These are phyloP conservation scores for Davidsoniella neocaledoniae DNA, from an alignment of 2,329 filamentous ascomycete species.

Conservation along the genomic window DNA sequence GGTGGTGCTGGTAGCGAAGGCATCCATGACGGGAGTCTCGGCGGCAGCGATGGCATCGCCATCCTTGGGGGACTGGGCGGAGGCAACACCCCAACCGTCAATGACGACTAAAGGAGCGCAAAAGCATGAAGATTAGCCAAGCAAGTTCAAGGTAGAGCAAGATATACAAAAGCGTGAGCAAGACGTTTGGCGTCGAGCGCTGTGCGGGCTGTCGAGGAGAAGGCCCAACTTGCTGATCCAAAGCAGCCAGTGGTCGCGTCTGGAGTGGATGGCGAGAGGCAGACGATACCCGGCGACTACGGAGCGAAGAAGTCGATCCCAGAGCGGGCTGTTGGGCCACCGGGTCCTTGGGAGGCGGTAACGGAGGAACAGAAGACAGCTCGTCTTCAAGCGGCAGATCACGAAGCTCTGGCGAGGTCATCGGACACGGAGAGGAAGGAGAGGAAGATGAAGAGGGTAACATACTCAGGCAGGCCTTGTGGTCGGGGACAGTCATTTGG, in stretches of 20 bases:
- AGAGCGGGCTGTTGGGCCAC: not conserved
- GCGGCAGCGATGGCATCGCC: constrained; percentile 93
- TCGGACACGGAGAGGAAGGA: constrained; percentile 29
- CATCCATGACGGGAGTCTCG: constrained; percentile 88
- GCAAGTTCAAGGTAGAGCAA: constrained; percentile 39
- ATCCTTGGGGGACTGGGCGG: constrained; percentile 61
- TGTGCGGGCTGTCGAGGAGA: not conserved
- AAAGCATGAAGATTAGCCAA: constrained; percentile 41
- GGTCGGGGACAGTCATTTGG: constrained; percentile 31
- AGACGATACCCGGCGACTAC: not conserved
- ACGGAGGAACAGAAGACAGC: not conserved
- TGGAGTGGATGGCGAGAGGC: not conserved
- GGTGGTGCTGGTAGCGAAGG: constrained; percentile 63
- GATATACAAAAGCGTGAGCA: constrained; percentile 33
- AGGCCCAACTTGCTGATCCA: not conserved
- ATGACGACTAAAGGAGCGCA: constrained; percentile 65
- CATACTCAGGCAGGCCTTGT: constrained; percentile 47
- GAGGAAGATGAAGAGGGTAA: constrained; percentile 29
- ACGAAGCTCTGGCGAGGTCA: not conserved
- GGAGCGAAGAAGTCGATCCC: not conserved
- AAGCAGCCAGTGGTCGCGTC: not conserved
- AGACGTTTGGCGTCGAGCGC: constrained; percentile 9
- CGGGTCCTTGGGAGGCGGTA: constrained; percentile 3
- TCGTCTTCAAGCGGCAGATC: not conserved
- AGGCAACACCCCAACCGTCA: constrained; percentile 91